phyloP scores from a whole-genome alignment of 352 stramenopile genomes.

The Phytophthora lateralis region DNA sequence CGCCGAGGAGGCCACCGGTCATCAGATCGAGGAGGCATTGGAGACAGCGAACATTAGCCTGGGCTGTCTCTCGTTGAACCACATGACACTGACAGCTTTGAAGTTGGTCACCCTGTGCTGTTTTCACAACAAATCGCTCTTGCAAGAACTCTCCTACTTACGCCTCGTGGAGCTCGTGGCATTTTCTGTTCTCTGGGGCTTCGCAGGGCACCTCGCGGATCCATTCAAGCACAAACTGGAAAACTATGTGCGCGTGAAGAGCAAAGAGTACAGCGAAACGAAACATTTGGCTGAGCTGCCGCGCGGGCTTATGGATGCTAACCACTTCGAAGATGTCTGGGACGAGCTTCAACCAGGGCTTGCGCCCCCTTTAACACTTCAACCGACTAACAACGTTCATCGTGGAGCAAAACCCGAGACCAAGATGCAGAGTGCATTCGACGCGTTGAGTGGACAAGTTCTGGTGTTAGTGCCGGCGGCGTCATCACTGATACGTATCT shows the following conservation, averaged over 20 bases:
- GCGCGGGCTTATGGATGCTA: conserved; percentile 43
- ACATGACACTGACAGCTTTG: conserved; percentile 46
- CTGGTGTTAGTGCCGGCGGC: conserved; percentile 40
- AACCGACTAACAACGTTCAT: neutral
- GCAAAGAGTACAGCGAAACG: conserved; percentile 43
- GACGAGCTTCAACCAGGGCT: conserved; percentile 27
- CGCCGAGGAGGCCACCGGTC: conserved; percentile 17
- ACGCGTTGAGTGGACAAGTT: conserved; percentile 37
- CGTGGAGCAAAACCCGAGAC: conserved; percentile 3
- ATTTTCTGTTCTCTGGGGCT: conserved; percentile 61
- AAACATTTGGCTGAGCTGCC: conserved; percentile 40
- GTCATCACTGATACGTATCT: conserved; percentile 39
- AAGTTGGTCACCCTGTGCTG: conserved; percentile 40
- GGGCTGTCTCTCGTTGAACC: conserved; percentile 47
- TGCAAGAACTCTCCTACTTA: conserved; percentile 34
- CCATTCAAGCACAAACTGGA: conserved; percentile 53
- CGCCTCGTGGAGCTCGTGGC: conserved; percentile 42
- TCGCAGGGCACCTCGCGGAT: conserved; percentile 50
- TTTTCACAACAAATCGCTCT: conserved; percentile 41
- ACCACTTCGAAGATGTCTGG: conserved; percentile 49
- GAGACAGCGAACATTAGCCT: conserved; percentile 21
- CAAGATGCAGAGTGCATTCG: conserved; percentile 27
- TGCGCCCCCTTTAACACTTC: neutral
- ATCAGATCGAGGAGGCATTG: neutral
- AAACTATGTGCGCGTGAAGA: conserved; percentile 41